phyloP scores from a whole-genome alignment of 345 rosid species.

The Rhodomyrtus tomentosa region DNA sequence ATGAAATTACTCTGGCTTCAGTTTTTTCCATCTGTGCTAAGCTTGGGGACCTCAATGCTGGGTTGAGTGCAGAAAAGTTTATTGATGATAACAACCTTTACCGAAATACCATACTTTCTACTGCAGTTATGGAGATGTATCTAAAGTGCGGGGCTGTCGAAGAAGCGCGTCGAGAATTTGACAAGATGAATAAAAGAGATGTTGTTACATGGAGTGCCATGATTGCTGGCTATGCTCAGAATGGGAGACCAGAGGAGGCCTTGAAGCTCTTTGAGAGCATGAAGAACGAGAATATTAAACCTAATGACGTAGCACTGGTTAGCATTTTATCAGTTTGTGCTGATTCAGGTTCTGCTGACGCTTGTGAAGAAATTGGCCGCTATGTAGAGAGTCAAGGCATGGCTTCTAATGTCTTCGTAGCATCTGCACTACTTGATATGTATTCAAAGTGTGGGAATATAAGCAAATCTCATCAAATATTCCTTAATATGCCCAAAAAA shows the following conservation, averaged over 20 bases:
- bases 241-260: background rate
- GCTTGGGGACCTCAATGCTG: background rate
- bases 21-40: background rate
- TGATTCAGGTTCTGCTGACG: background rate
- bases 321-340: background rate
- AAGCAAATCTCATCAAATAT: background rate
- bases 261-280: background rate
- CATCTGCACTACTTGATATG: background rate
- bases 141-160: background rate
- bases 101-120: background rate
- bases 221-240: background rate
- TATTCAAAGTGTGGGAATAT: background rate
- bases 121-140: background rate
- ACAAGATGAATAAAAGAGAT: background rate
- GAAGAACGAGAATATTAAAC: background rate
- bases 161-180: background rate
- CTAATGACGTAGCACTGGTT: background rate
- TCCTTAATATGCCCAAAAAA: background rate
- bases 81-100: background rate
- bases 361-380: background rate
- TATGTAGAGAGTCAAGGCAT: background rate
- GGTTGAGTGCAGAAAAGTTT: background rate
- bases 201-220: background rate
- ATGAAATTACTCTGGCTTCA: background rate
- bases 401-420: background rate